Evolutionary conservation across 164 flowering plant species (phyloP), one percentile per base, ranked within the genome.

Genomic region (Aristolochia californica): DNA sequence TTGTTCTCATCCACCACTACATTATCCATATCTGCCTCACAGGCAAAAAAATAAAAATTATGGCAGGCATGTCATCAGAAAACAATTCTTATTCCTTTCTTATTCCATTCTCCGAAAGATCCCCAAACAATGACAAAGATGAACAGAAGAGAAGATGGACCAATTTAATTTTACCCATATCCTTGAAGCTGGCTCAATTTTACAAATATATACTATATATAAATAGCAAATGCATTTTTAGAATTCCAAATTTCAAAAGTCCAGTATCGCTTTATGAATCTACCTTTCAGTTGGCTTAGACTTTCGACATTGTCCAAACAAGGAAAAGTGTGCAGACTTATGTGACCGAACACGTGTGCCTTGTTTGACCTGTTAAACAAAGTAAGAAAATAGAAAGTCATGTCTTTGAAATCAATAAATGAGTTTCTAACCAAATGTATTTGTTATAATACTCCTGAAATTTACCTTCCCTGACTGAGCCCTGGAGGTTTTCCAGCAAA

Each of bases 401-500:
- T 48, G 45, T 17, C 20, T 24, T 20, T 50, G 20, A 14, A 30
- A 15, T 30, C 38, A 10, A 16, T n/a, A 21, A 10, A 16, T n/a
- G 30, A 38, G 27, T 21, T 34, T 60, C 22, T 25, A 48, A 20
- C 45, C 38, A 0, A 60, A 48, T 17, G 13, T 5, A 21, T 48
- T 14, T 13, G 28, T 45, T 16, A 60, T 13, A 21, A 40, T 23
- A 16, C 48, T 18, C 22, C 34, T 21, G 9, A 16, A 4, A 43
- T 34, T 3, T 55, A 56, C 65, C 65, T 55, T 55, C 47, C 53
- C 68, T 13, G n/a, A 26, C 12, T 43, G 54, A 5, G 50, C 18
- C 45, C 30, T 58, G 45, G 52, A 22, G 52, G 57, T 51, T 64
- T 64, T 58, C 67, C 67, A 64, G 38, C 67, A 64, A 52, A 64